Evolutionary conservation across 768 basidiomycete species (phyloP).

Genomic region (Boletellus ananas): DNA sequence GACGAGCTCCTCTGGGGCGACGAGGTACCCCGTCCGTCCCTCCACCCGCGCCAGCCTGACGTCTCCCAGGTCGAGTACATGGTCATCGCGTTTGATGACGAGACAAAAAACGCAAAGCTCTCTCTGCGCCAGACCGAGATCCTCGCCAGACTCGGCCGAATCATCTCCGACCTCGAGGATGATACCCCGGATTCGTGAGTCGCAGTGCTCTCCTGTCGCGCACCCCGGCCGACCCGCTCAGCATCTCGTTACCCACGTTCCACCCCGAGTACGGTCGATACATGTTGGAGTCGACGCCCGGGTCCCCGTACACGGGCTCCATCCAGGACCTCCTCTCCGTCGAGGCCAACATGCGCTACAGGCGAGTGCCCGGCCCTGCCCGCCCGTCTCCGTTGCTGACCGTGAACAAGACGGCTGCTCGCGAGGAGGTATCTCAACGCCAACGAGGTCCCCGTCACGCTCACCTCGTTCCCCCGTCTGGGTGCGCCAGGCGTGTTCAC

Average conservation of each 20-base stretch:
- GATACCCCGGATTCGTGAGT: slow-evolving; percentile 53
- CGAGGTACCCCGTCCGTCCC: slow-evolving; percentile 56
- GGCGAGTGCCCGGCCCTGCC: slow-evolving; percentile 41
- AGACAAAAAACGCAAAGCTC: slow-evolving; percentile 74
- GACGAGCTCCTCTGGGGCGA: slow-evolving; percentile 98
- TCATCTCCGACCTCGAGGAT: slow-evolving; percentile 61
- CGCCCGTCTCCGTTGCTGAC: slow-evolving; percentile 5
- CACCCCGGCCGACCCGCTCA: slow-evolving; percentile 25
- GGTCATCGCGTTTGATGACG: slow-evolving; percentile 82
- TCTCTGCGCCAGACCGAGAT: slow-evolving; percentile 97
- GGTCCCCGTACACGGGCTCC: slow-evolving; percentile 87
- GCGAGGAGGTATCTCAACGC: slow-evolving; percentile 77
- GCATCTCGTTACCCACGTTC: slow-evolving; percentile 79
- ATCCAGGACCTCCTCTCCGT: slow-evolving; percentile 85
- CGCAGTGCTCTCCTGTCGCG: background rate
- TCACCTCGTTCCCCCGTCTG: slow-evolving; percentile 93
- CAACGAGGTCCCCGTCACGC: slow-evolving; percentile 86
- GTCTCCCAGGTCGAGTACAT: slow-evolving; percentile 85
- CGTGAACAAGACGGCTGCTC: slow-evolving; percentile 62
- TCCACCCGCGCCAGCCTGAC: slow-evolving; percentile 10
- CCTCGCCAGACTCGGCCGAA: slow-evolving; percentile 67
- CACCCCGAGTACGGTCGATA: slow-evolving; percentile 98
- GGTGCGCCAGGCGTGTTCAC: slow-evolving; percentile 89
- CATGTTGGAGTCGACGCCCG: slow-evolving; percentile 98
- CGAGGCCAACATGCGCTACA: slow-evolving; percentile 92